phyloP scores from a whole-genome alignment of 73 alveolate species.

The Durusdinium trenchii region DNA sequence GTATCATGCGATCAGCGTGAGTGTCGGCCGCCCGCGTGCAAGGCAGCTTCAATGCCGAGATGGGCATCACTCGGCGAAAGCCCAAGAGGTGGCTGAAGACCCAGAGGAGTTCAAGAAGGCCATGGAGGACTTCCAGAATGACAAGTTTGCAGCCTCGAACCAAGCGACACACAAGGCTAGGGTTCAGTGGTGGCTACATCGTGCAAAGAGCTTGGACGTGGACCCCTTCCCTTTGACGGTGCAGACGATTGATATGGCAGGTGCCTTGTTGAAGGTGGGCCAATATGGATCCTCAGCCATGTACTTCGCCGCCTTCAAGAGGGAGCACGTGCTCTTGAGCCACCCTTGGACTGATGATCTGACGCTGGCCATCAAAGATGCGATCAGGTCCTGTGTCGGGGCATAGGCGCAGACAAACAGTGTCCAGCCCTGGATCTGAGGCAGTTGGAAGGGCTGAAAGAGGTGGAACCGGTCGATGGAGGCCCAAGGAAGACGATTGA shows the following conservation, averaged over 20 bases:
- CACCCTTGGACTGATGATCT: not conserved
- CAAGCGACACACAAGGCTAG: not conserved
- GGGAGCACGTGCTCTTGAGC: not conserved
- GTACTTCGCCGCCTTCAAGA: not conserved
- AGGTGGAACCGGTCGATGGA: not conserved
- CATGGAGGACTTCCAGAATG: not conserved
- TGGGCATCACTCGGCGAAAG: not conserved
- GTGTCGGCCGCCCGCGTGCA: too few relatives aligned
- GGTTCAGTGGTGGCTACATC: constrained; percentile 1
- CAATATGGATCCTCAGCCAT: not conserved
- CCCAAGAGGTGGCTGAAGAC: not conserved
- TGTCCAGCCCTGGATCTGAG: constrained; percentile 1
- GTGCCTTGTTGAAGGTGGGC: constrained; percentile 17
- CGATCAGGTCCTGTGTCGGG: not conserved
- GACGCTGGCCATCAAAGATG: not conserved
- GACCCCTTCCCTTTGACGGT: not conserved
- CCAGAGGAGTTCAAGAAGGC: not conserved
- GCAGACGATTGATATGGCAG: not conserved
- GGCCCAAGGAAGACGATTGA: not conserved
- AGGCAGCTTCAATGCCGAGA: too few relatives aligned
- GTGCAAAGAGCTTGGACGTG: not conserved
- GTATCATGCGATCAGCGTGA: too few relatives aligned
- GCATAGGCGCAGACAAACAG: constrained; percentile 3
- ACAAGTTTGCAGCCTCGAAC: constrained; percentile 29
- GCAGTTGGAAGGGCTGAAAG: not conserved